phyloP scores from a whole-genome alignment of 2,329 filamentous ascomycete genomes.

The Geosmithia morbida region DNA sequence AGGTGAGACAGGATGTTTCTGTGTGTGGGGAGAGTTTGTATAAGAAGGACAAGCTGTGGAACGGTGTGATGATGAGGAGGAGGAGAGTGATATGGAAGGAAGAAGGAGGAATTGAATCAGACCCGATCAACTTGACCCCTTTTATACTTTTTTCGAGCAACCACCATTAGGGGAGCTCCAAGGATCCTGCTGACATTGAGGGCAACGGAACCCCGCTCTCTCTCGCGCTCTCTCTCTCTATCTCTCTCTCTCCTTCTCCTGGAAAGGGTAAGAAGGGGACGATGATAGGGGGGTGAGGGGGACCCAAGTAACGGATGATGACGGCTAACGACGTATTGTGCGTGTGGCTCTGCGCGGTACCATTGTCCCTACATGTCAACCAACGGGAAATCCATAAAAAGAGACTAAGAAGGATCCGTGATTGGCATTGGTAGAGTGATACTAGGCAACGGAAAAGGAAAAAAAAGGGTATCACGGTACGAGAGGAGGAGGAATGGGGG shows the following conservation, averaged over 20 bases:
- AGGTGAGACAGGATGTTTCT: neutral
- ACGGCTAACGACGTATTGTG: neutral
- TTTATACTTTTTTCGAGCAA: constrained; percentile 48
- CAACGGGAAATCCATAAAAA: neutral
- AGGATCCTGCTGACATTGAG: constrained; percentile 19
- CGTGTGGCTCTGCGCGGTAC: neutral
- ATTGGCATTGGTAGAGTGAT: no score
- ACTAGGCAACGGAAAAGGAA: neutral
- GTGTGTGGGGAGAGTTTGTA: neutral
- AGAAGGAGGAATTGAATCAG: constrained; percentile 30
- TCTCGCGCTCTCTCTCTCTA: no score
- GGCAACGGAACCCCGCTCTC: constrained; percentile 1
- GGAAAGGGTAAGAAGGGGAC: neutral
- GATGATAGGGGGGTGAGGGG: neutral
- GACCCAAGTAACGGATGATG: neutral
- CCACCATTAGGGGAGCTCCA: no score
- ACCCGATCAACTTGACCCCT: constrained; percentile 34
- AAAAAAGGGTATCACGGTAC: neutral
- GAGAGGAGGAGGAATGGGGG: no score
- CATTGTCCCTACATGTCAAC: neutral
- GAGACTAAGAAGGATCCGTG: neutral
- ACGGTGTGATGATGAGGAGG: neutral
- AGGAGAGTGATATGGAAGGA: constrained; percentile 28
- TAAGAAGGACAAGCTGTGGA: neutral
- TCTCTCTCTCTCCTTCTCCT: no score